Conservation (phyloP, 1,139 yeast species). For the Debaryomyces nepalensis region DNA sequence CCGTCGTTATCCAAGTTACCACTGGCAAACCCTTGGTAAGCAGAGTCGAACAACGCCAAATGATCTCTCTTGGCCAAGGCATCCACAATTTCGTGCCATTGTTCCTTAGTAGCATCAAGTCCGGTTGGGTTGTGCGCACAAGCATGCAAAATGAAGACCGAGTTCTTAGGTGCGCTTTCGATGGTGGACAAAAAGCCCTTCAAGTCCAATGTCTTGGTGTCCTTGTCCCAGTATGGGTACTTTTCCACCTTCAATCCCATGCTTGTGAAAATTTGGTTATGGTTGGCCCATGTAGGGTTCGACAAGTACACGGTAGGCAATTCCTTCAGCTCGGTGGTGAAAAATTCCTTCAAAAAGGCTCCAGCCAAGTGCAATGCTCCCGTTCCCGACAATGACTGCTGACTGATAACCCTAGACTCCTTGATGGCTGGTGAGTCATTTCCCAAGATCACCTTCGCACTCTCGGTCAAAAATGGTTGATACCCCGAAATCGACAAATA, state of each 20-base stretch:
- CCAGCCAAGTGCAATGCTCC: conserved; percentile 95
- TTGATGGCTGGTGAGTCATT: conserved; percentile 57
- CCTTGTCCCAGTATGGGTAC: conserved; percentile 80
- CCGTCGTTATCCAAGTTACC: conserved; percentile 87
- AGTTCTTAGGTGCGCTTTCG: conserved; percentile 71
- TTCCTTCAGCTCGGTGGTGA: conserved; percentile 42
- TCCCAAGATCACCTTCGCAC: conserved; percentile 84
- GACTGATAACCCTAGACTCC: conserved; percentile 65
- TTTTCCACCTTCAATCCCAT: conserved; percentile 64
- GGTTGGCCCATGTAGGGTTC: conserved; percentile 97
- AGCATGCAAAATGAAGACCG: conserved; percentile 64
- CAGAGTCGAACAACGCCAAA: conserved; percentile 50
- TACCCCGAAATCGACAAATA: conserved; percentile 85
- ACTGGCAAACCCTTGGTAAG: conserved; percentile 52
- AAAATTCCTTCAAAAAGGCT: conserved; percentile 64
- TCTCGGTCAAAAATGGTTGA: conserved; percentile 67
- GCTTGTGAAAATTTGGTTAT: conserved; percentile 74
- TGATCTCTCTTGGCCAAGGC: conserved; percentile 47
- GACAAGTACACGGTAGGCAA: conserved; percentile 70
- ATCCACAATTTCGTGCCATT: conserved; percentile 44
- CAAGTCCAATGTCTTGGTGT: conserved; percentile 65
- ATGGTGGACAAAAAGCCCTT: conserved; percentile 72
- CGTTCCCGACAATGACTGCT: conserved; percentile 92
- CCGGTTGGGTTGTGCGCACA: conserved; percentile 60
- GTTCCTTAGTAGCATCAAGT: conserved; percentile 50